Evolutionary conservation across 768 basidiomycete species (phyloP), one percentile per base, ranked within the genome.

Genomic region (Russula earlei): DNA sequence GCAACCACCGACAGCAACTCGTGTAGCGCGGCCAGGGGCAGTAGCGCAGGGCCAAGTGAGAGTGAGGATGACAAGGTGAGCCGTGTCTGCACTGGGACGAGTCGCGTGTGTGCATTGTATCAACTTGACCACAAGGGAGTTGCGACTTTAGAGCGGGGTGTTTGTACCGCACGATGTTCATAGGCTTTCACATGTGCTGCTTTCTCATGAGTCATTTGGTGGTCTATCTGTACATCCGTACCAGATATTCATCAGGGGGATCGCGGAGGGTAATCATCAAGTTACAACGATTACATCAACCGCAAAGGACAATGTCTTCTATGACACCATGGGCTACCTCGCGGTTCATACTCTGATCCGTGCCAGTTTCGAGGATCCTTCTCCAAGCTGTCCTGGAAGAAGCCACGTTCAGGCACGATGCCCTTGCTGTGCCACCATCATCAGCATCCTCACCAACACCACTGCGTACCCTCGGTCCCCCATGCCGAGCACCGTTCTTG

Each of bases 1-100:
- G 37, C 61, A 17, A 50, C 44, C 22, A 62, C 56, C 15, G 43
- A 58, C 54, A 51, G 57, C 38, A 47, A 27, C 27, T 63, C 34
- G 44, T 59, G 53, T 60, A 68, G 60, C 10, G 56, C 15, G 20
- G 47, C 57, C 14, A 43, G 52, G 31, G 48, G 55, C 17, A 51
- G 69, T 9, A 74, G 73, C 11, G 68, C 77, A 54, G 80, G 77
- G 25, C 76, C 69, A 40, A 68, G 71, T 46, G 68, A 63, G 34
- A 63, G 58, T 8, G 68, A 70, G 45, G 77, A 84, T 1, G 58
- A 59, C n/a, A 52, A 58, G 40, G 25, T 27, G 27, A 58, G 56
- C 31, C 53, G 27, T n/a, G 20, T 29, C 2, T 46, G 56, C 5
- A 58, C 51, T 11, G 56, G 51, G 20, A 38, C 46, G 46, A 37